These are phyloP conservation scores for Diospyros kaki DNA, from an alignment of 148 eudicot species.

Conservation along the genomic window DNA sequence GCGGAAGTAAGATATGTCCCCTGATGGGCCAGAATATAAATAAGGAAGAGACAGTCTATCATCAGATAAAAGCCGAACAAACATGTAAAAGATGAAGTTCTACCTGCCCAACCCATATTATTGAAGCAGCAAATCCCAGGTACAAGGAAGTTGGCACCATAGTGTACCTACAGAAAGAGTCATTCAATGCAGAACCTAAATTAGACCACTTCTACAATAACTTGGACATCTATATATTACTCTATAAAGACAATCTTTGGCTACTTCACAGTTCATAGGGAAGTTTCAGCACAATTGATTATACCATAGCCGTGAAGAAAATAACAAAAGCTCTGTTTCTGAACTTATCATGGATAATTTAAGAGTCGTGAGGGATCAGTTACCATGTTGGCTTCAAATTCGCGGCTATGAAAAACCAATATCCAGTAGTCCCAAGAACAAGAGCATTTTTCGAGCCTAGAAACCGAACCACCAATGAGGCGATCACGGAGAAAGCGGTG, in stretches of 20 bases:
- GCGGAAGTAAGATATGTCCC: constrained; percentile 95
- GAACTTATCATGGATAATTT: neutral
- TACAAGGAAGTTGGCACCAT: constrained; percentile 95
- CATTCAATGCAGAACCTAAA: neutral
- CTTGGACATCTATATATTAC: no score
- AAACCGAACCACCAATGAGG: constrained; percentile 69
- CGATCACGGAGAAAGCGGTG: constrained; percentile 64
- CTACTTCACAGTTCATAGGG: no score
- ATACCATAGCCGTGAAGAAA: neutral
- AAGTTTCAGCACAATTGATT: no score
- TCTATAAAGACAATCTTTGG: no score
- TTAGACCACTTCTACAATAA: no score
- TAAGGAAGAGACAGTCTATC: neutral
- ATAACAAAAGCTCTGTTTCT: neutral
- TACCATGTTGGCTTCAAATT: constrained; percentile 92
- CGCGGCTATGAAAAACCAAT: constrained; percentile 91
- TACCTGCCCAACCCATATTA: constrained; percentile 98
- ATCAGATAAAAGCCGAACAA: constrained; percentile 1
- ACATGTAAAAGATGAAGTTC: constrained; percentile 9
- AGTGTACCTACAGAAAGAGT: constrained; percentile 62
- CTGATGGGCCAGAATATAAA: constrained; percentile 36
- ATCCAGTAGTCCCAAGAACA: constrained; percentile 86
- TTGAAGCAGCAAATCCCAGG: constrained; percentile 88
- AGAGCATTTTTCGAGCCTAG: constrained; percentile 73
- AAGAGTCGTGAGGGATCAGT: neutral